These are phyloP conservation scores for Ascochyta pisi DNA, from an alignment of 2,329 filamentous ascomycete species.

Conservation along the genomic window DNA sequence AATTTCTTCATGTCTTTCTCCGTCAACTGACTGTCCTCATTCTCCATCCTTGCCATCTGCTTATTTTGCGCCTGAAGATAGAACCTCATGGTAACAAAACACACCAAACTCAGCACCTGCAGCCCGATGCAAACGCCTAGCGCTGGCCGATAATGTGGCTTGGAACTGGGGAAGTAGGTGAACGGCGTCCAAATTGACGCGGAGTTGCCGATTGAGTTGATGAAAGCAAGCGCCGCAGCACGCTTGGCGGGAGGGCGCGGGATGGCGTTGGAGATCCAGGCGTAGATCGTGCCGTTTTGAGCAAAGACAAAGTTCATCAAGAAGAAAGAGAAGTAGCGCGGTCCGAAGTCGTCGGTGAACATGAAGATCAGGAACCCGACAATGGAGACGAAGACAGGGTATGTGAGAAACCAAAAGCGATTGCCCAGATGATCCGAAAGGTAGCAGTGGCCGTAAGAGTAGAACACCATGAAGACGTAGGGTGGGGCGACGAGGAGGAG, in stretches of 20 bases:
- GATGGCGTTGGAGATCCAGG: slow-evolving; percentile 60
- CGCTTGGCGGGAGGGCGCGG: slow-evolving; percentile 62
- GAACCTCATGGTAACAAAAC: slow-evolving; percentile 25
- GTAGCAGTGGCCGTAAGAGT: slow-evolving; percentile 50
- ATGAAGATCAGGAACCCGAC: slow-evolving; percentile 63
- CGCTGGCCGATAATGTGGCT: slow-evolving; percentile 30
- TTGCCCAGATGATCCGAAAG: slow-evolving; percentile 52
- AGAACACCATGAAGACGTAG: slow-evolving; percentile 65
- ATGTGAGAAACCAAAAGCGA: slow-evolving; percentile 50
- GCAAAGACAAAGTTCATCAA: slow-evolving; percentile 64
- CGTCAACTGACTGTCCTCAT: slow-evolving; percentile 54
- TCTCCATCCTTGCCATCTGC: slow-evolving; percentile 59
- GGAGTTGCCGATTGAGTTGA: slow-evolving; percentile 62
- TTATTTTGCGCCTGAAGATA: slow-evolving; percentile 55
- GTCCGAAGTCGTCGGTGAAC: slow-evolving; percentile 58
- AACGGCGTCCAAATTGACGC: slow-evolving; percentile 58
- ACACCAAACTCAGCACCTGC: slow-evolving; percentile 23
- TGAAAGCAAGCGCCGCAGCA: slow-evolving; percentile 62
- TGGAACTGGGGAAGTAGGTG: slow-evolving; percentile 40
- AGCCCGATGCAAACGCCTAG: slow-evolving; percentile 33
- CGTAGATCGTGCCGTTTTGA: slow-evolving; percentile 64
- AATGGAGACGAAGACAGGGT: slow-evolving; percentile 60
- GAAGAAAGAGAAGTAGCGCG: slow-evolving; percentile 64
- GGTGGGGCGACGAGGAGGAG: slow-evolving; percentile 65
- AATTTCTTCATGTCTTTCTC: slow-evolving; percentile 57